Conservation (phyloP, 305 asterid species). For the Plantago lanceolata region DNA sequence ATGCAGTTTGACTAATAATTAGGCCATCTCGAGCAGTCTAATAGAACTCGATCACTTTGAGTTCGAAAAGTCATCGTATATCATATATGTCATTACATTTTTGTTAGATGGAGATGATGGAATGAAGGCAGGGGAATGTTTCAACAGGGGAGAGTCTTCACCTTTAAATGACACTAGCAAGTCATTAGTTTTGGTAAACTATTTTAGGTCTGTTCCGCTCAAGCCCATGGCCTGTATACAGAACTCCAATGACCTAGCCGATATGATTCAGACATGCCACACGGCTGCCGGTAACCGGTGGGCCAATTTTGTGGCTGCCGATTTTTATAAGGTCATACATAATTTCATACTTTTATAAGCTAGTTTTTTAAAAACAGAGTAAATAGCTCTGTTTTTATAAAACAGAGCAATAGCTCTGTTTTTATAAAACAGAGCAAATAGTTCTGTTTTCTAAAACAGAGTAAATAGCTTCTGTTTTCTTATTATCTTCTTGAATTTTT, state of each 20-base stretch:
- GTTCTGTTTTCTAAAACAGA: neutral
- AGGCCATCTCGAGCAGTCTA: too few relatives aligned
- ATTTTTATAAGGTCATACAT: constrained; percentile 57
- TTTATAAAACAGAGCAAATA: neutral
- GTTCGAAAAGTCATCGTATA: too few relatives aligned
- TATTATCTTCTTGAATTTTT: neutral
- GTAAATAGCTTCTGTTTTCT: neutral
- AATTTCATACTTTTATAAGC: neutral
- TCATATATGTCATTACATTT: neutral
- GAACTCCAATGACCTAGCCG: constrained; percentile 45
- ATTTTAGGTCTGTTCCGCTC: constrained; percentile 53
- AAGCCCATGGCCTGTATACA: constrained; percentile 52
- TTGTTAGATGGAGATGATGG: constrained; percentile 78
- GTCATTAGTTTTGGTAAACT: constrained; percentile 62
- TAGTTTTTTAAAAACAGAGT: too few relatives aligned
- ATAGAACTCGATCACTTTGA: too few relatives aligned
- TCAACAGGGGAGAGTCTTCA: constrained; percentile 67
- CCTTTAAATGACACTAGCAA: constrained; percentile 52
- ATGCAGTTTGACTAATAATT: too few relatives aligned
- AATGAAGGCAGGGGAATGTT: constrained; percentile 60
- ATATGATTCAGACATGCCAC: constrained; percentile 60
- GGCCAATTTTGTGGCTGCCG: constrained; percentile 83
- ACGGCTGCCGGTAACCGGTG: constrained; percentile 57
- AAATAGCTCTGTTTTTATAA: neutral
- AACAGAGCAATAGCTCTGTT: neutral